These are phyloP conservation scores for Thalassiosira profunda DNA, from an alignment of 108 stramenopile genomes.

Conservation along the genomic window DNA sequence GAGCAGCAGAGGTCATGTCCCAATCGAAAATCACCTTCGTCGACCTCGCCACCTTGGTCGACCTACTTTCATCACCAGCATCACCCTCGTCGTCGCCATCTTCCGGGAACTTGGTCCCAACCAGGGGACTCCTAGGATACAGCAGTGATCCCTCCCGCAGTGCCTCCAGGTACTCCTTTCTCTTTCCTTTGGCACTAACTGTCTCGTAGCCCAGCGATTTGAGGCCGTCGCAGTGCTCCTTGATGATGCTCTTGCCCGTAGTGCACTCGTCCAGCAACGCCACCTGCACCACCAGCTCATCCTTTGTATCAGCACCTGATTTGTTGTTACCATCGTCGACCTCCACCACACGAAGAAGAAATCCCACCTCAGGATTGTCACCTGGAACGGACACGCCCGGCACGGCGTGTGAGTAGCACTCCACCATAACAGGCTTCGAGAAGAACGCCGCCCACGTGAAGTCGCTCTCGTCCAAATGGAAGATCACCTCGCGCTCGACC, in stretches of 20 bases:
- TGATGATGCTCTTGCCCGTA: slow-evolving; percentile 51
- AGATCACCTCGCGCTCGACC: slow-evolving; percentile 71
- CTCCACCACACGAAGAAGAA: slow-evolving; percentile 42
- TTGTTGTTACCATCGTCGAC: slow-evolving; percentile 20
- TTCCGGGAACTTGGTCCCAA: slow-evolving; percentile 45
- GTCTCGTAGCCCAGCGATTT: slow-evolving; percentile 36
- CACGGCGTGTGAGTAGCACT: slow-evolving; percentile 49
- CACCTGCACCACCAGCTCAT: slow-evolving; percentile 69
- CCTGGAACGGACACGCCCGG: slow-evolving; percentile 29
- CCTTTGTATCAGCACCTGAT: neutral
- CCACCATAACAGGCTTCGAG: slow-evolving; percentile 79
- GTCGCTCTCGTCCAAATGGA: slow-evolving; percentile 75
- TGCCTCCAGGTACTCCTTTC: slow-evolving; percentile 33
- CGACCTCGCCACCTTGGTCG: too few species aligned
- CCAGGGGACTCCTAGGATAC: slow-evolving; percentile 51
- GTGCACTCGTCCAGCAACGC: slow-evolving; percentile 89
- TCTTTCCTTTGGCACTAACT: slow-evolving; percentile 26
- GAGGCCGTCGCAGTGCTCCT: slow-evolving; percentile 43
- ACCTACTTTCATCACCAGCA: too few species aligned
- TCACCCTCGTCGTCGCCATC: slow-evolving; percentile 17
- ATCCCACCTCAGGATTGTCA: slow-evolving; percentile 17
- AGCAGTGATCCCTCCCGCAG: slow-evolving; percentile 29
- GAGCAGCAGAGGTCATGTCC: slow-evolving; percentile 48
- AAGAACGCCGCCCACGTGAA: slow-evolving; percentile 94
- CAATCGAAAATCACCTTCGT: slow-evolving; percentile 64